These are phyloP conservation scores for Clarireedia paspali DNA, from an alignment of 2,329 filamentous ascomycete species.

Conservation along the genomic window DNA sequence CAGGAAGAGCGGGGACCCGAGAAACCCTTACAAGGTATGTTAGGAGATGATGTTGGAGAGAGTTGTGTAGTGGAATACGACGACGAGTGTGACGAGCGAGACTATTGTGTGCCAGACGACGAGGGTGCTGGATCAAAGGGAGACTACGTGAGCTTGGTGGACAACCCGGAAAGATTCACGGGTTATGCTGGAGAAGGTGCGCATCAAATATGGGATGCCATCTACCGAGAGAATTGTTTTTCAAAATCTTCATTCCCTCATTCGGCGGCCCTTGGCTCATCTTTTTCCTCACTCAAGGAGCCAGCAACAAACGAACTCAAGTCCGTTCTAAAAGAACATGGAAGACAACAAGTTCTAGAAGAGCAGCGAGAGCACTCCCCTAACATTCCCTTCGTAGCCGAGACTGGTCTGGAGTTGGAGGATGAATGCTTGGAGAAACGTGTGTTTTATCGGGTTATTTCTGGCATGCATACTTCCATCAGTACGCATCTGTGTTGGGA, in stretches of 20 bases:
- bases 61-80: constrained; percentile 97
- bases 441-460: constrained; percentile 94
- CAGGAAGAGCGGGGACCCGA: constrained; percentile 61
- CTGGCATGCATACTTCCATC: constrained; percentile 97
- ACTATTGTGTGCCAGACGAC: constrained; percentile 95
- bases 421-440: constrained; percentile 96
- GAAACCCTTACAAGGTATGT: constrained; percentile 68
- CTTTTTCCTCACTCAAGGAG: constrained; percentile 21
- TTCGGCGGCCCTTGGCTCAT: constrained; percentile 47
- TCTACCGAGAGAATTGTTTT: constrained; percentile 98
- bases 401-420: constrained; percentile 65
- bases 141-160: constrained; percentile 89
- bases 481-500: constrained; percentile 95
- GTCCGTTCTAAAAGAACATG: constrained; percentile 50
- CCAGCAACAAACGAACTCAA: constrained; percentile 54
- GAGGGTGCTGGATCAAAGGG: constrained; percentile 80
- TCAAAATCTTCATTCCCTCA: constrained; percentile 56
- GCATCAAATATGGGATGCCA: constrained; percentile 89
- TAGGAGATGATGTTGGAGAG: constrained; percentile 84
- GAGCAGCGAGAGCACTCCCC: constrained; percentile 46
- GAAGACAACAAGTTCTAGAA: constrained; percentile 53
- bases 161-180: constrained; percentile 93
- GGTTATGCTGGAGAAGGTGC: constrained; percentile 82
- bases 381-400: constrained; percentile 51
- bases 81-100: constrained; percentile 91